Base-by-base conservation (phyloP, 169 alveolate species). In the Cryptosporidium andersoni region DNA sequence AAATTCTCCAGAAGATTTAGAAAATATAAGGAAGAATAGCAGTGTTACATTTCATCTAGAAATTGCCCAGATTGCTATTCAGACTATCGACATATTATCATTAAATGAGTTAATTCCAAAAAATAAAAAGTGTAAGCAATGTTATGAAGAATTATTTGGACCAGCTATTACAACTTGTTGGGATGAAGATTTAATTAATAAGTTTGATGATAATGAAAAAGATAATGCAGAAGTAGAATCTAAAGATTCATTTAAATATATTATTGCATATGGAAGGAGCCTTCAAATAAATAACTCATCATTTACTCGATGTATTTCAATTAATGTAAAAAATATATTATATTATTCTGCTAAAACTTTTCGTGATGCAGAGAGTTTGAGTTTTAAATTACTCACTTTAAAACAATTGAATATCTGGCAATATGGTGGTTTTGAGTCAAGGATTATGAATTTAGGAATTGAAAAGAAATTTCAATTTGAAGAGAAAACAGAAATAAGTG, bases 101-200 rank as follows among this genome's bases (percentile, higher is more conserved):
- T 60, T 62, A 8, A 74, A 74, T 34, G 85, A 74, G n/a, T 42
- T 74, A 45, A 36, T 16, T 62, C 48, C 45, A 2, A 55, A 58
- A 8, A 74, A 74, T 25, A 45, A 11, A 9, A 60, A 58, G 1
- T 60, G 66, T 45, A 68, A 74, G 4, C 36, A 55, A 6, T 74
- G 85, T 47, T 60, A 58, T 74, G 8, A 14, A 14, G 85, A 74
- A 25, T 74, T 68, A 0, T 74, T 74, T 36, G 85, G 85, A 6
- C 85, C 85, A 45, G 42, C 11, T 25, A 63, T 45, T 2, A 74
- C 74, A 51, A 58, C 55, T 37, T 11, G 25, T 5, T 74, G 85
- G 85, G 45, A 49, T 36, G 45, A 52, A 55, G 49, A 53, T n/a
- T 36, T 37, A 8, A 63, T 58, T n/a, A 2, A 2, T 9, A 40